phyloP scores from a whole-genome alignment of 176 grass and related monocot species.

The Aegilops tauschii region DNA sequence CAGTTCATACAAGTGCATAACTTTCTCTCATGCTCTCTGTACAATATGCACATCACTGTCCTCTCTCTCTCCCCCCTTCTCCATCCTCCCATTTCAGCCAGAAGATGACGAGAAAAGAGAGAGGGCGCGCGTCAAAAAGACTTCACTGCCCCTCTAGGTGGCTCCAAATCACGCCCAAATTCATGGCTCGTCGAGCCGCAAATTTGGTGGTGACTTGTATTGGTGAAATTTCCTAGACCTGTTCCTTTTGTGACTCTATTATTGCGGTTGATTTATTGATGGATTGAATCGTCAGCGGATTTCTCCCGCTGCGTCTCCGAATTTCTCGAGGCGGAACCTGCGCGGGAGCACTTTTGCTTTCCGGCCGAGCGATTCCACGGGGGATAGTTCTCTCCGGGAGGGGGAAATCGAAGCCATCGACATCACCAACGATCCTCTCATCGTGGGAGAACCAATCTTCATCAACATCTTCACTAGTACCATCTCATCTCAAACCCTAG shows the following conservation, averaged over 20 bases:
- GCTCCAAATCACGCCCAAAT: constrained; percentile 21
- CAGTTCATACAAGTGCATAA: too few relatives aligned
- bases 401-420: too few relatives aligned
- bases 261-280: neutral
- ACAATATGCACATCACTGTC: too few relatives aligned
- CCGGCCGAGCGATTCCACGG: too few relatives aligned
- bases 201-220: constrained; percentile 21
- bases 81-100: neutral
- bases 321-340: neutral
- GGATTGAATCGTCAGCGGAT: constrained; percentile 6
- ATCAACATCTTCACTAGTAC: too few relatives aligned
- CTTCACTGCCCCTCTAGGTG: neutral
- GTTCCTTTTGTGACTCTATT: neutral
- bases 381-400: too few relatives aligned
- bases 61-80: neutral
- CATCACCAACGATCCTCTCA: too few relatives aligned
- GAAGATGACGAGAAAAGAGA: neutral
- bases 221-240: neutral
- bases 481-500: too few relatives aligned
- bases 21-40: too few relatives aligned
- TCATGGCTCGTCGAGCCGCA: neutral
- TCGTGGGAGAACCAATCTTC: too few relatives aligned
- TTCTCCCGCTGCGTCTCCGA: neutral
- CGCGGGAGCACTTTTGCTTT: too few relatives aligned
- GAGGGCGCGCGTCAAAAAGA: neutral